phyloP scores from a whole-genome alignment of 768 basidiomycete genomes.

The Floccularia luteovirens region DNA sequence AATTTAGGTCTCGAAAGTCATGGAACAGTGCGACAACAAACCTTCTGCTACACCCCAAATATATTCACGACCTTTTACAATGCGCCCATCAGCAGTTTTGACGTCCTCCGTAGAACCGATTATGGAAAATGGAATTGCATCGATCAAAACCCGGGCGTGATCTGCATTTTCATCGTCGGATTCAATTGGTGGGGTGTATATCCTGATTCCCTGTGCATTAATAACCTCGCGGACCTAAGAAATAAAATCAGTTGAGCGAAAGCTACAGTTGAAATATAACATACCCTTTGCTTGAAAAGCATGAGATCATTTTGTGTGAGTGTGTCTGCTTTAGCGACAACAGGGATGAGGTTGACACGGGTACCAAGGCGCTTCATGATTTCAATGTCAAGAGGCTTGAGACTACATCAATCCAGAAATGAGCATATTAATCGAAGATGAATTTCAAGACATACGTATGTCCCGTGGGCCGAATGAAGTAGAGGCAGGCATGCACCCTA shows the following conservation, averaged over 20 bases:
- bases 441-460: slow-evolving; percentile 67
- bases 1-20: neutral
- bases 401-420: slow-evolving; percentile 28
- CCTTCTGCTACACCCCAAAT: slow-evolving; percentile 99
- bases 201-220: slow-evolving; percentile 85
- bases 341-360: slow-evolving; percentile 96
- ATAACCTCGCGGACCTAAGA: slow-evolving; percentile 82
- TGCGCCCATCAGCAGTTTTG: slow-evolving; percentile 79
- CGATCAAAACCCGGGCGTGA: slow-evolving; percentile 78
- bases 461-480: slow-evolving; percentile 94
- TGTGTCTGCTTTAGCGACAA: slow-evolving; percentile 96
- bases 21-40: slow-evolving; percentile 19
- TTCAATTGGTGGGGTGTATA: slow-evolving; percentile 92
- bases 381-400: slow-evolving; percentile 98
- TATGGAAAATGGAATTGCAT: slow-evolving; percentile 97
- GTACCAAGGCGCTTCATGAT: slow-evolving; percentile 99
- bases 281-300: slow-evolving; percentile 87
- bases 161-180: slow-evolving; percentile 82
- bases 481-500: slow-evolving; percentile 93
- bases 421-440: slow-evolving; percentile 2
- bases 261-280: slow-evolving; percentile 14
- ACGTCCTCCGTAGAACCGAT: slow-evolving; percentile 97
- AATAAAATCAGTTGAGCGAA: neutral
- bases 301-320: slow-evolving; percentile 89
- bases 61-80: slow-evolving; percentile 97